Evolutionary conservation across 169 alveolate species (phyloP), one percentile per base, ranked within the genome.

Genomic region (Plasmodium fragile): DNA sequence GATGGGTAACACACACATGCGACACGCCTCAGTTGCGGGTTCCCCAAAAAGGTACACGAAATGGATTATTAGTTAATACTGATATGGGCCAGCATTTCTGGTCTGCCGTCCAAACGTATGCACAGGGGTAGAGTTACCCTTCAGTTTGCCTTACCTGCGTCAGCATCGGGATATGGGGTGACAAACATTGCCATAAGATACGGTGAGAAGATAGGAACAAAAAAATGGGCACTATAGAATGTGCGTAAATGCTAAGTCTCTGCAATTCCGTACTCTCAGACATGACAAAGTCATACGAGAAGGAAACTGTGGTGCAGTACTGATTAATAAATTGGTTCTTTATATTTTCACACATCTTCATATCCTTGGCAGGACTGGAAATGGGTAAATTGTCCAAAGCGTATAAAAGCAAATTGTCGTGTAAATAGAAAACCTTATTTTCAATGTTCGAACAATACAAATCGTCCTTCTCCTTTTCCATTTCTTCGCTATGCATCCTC

Each of bases 381-480:
- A 80, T 80, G 32, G 69, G 65, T 36, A 71, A 80, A 49, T 45
- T 91, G 13, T 91, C 84, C 25, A 49, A 16, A n/a, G 92, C 92
- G 82, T 91, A 91, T 81, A 81, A 70, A 80, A 91, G 83, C 75
- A 91, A 91, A 91, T 81, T 79, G 75, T 91, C 94, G 73, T 91
- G 94, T 80, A 91, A 71, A 71, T 91, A 81, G 39, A 91, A 80
- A 16, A 91, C 83, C 25, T 91, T 91, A 70, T 91, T 91, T 81
- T 91, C 94, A 25, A 89, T 78, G 81, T 89, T 77, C 18, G 89
- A 77, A 49, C n/a, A 59, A 65, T 49, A 41, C 16, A 22, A 22
- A 30, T 89, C 43, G 7, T 59, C 53, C 13, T 65, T 77, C 43
- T 52, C 89, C 30, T 72, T 71, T 41, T 89, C 81, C 59, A 91